Base-by-base conservation (phyloP, 306 rosid species). In the Acmispon strigosus region DNA sequence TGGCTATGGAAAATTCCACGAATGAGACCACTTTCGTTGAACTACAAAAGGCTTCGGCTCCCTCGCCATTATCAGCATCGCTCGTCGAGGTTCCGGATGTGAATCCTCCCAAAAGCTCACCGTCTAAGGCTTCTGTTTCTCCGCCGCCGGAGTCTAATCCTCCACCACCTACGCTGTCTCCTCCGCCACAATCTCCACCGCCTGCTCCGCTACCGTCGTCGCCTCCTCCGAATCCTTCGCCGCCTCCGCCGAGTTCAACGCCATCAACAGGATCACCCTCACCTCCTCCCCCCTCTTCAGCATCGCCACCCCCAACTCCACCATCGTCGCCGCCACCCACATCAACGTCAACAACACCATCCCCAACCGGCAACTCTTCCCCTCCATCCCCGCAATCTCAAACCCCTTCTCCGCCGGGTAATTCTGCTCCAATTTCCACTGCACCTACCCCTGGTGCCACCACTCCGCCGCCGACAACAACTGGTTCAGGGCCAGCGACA, bases 391-490 rank as follows among this genome's bases (percentile, higher is more conserved):
- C 79, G n/a, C 67, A 49, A 43, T 8, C 73, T 3, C n/a, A 14
- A 3, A 2, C 58, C 34, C 76, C 90, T 5, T 65, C 88, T 10
- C 78, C 81, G 0, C 15, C 73, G 37, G 37, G 1, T 1, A 39
- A 8, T 9, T 11, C 19, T 76, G 37, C 37, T 42, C 10, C 72
- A 16, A 2, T 43, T 47, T 1, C 76, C 13, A n/a, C 72, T 10
- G 8, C 80, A 41, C 83, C 82, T 57, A 4, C 66, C 5, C 65
- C 52, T 1, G 2, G 64, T 11, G 67, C 90, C 24, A 45, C 76
- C 19, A 51, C 9, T 3, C 58, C 60, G 14, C 58, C 60, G 14
- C 56, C 37, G 49, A 53, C 76, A 0, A 27, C 76, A 5, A 1
- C 17, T 1, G 36, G 49, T 39, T 27, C 32, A 27, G 32, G 32